Percentiles rank a stretch among this genome's conserved stretches.
Evolutionary conservation across 2,329 filamentous ascomycete genomes (phyloP).

Genomic region (Penicillium sumatraense): DNA sequence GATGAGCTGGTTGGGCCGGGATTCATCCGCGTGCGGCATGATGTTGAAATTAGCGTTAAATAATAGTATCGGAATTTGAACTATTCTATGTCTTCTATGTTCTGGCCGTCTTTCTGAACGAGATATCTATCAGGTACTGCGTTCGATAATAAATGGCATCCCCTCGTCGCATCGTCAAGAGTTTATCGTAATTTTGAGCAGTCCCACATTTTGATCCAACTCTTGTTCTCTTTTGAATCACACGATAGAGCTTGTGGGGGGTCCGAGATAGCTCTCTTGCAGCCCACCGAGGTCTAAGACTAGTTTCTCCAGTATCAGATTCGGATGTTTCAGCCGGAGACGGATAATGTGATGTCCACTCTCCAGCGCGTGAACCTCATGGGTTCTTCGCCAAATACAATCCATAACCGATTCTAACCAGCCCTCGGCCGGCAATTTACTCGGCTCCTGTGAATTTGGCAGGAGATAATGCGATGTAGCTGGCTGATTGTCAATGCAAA

Average conservation of each 20-base stretch:
- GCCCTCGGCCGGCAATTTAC: constrained; percentile 15
- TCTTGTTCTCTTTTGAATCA: no score
- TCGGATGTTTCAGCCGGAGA: constrained; percentile 48
- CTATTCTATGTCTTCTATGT: not conserved
- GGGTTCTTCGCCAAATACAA: constrained; percentile 18
- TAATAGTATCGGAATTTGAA: not conserved
- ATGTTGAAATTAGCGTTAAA: constrained; percentile 3
- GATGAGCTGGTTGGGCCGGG: constrained; percentile 7
- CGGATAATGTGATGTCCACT: constrained; percentile 14
- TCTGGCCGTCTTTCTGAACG: not conserved
- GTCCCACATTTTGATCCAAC: no score
- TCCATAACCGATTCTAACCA: constrained; percentile 19
- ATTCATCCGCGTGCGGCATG: constrained; percentile 11
- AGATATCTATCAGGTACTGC: not conserved
- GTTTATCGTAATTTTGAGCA: no score
- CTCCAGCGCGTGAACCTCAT: constrained; percentile 13
- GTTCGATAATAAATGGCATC: no score
- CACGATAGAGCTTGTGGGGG: constrained; percentile 47
- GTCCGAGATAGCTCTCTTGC: constrained; percentile 59
- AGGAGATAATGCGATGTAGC: constrained; percentile 11
- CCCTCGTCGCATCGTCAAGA: no score
- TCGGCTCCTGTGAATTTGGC: constrained; percentile 3
- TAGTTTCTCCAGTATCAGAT: constrained; percentile 61
- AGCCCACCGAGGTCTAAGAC: constrained; percentile 62
- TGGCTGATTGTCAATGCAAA: constrained; percentile 50